phyloP scores from a whole-genome alignment of 2,329 filamentous ascomycete species.

The Trichoderma sp. region DNA sequence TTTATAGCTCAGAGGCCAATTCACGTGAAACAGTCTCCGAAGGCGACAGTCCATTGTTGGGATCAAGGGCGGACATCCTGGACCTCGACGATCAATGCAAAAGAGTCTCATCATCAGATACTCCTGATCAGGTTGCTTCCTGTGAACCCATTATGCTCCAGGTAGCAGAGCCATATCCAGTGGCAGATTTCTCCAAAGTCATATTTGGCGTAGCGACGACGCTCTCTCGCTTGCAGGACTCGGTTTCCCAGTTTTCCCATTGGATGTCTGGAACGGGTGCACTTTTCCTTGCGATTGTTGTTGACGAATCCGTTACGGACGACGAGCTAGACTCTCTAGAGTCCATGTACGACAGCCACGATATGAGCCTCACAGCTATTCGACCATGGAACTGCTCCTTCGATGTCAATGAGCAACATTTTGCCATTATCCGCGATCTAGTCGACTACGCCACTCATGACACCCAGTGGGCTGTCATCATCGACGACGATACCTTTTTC shows the following conservation, averaged over 20 bases:
- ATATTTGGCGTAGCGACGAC: slow-evolving; percentile 60
- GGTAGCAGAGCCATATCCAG: slow-evolving; percentile 48
- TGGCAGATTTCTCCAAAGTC: slow-evolving; percentile 49
- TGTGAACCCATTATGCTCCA: slow-evolving; percentile 49
- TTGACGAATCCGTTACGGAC: slow-evolving; percentile 37
- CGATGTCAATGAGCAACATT: slow-evolving; percentile 56
- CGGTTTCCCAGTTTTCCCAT: slow-evolving; percentile 53
- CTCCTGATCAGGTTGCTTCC: background rate
- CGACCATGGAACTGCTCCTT: slow-evolving; percentile 37
- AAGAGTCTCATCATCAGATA: slow-evolving; percentile 6
- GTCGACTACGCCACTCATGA: slow-evolving; percentile 42
- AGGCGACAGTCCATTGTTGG: slow-evolving; percentile 41
- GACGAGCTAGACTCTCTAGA: slow-evolving; percentile 33
- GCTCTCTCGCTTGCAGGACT: slow-evolving; percentile 50
- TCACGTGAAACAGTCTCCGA: slow-evolving; percentile 40
- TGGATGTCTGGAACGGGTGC: slow-evolving; percentile 56
- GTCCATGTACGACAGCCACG: slow-evolving; percentile 31
- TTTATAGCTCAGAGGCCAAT: slow-evolving; percentile 36
- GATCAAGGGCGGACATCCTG: slow-evolving; percentile 33
- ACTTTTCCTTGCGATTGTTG: slow-evolving; percentile 53
- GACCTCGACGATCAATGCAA: slow-evolving; percentile 33
- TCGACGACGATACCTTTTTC: slow-evolving; percentile 67
- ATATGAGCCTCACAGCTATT: slow-evolving; percentile 39
- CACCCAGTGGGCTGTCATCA: slow-evolving; percentile 57
- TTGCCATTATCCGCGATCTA: slow-evolving; percentile 55